Evolutionary conservation across 768 basidiomycete genomes (phyloP).

Genomic region (Tricholomella constricta): DNA sequence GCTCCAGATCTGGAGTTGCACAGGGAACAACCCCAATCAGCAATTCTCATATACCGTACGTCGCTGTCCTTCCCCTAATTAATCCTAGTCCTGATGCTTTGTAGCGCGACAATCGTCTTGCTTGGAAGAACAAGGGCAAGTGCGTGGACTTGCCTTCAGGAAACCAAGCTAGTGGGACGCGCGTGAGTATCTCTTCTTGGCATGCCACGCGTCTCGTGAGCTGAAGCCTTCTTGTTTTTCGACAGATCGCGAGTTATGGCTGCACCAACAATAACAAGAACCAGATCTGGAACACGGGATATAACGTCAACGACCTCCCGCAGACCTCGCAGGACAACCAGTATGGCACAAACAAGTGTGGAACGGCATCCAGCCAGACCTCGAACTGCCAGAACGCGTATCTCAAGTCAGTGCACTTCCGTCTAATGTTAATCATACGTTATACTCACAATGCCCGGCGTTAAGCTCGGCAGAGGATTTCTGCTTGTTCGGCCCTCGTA

Average conservation of each 20-base stretch:
- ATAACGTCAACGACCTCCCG: constrained; percentile 43
- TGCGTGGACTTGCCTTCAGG: constrained; percentile 52
- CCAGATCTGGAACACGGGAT: constrained; percentile 57
- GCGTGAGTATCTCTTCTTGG: constrained; percentile 29
- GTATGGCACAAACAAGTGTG: constrained; percentile 69
- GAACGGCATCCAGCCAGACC: constrained; percentile 50
- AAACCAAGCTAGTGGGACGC: constrained; percentile 39
- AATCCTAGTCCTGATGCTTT: too few species aligned
- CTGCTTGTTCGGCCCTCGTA: constrained; percentile 68
- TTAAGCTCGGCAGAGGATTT: constrained; percentile 63
- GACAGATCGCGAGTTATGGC: constrained; percentile 48
- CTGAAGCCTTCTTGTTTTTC: background rate
- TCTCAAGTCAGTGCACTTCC: constrained; percentile 52
- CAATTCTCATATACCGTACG: constrained; percentile 47
- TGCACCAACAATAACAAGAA: constrained; percentile 46
- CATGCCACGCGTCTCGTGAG: background rate
- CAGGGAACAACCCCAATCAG: constrained; percentile 42
- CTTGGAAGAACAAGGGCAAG: constrained; percentile 51
- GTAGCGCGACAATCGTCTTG: constrained; percentile 39
- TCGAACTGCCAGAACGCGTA: constrained; percentile 74
- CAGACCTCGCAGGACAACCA: constrained; percentile 59
- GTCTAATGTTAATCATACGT: background rate
- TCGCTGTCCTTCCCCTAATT: background rate
- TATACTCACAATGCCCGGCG: constrained; percentile 1
- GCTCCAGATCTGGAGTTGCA: constrained; percentile 57